phyloP scores from a whole-genome alignment of 352 stramenopile genomes.

The Phytophthora chlamydospora region DNA sequence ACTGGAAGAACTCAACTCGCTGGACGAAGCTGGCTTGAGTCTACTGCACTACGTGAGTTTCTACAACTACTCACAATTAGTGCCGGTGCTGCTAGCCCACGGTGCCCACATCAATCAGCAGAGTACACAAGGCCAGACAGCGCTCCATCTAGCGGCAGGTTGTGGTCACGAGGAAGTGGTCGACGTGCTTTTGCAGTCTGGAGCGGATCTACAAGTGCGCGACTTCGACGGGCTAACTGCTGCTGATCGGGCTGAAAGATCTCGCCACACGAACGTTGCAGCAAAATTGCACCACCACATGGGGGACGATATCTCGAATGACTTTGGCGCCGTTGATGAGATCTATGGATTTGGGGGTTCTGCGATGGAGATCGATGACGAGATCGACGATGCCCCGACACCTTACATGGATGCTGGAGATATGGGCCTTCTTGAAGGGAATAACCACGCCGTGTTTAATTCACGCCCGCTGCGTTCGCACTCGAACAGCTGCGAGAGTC shows the following conservation, averaged over 20 bases:
- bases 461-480: constrained; percentile 26
- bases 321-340: constrained; percentile 24
- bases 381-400: constrained; percentile 53
- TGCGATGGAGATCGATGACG: constrained; percentile 62
- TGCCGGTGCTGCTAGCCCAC: constrained; percentile 79
- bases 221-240: constrained; percentile 81
- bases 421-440: constrained; percentile 39
- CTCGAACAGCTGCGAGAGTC: constrained; percentile 41
- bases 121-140: constrained; percentile 81
- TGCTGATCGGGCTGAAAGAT: constrained; percentile 81
- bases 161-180: constrained; percentile 77
- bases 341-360: constrained; percentile 39
- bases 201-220: constrained; percentile 59
- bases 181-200: constrained; percentile 61
- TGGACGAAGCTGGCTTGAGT: constrained; percentile 87
- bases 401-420: constrained; percentile 47
- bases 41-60: constrained; percentile 92
- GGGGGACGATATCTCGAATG: constrained; percentile 13
- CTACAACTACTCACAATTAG: constrained; percentile 86
- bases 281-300: constrained; percentile 54
- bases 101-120: constrained; percentile 87
- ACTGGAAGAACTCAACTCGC: constrained; percentile 86
- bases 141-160: constrained; percentile 83
- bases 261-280: constrained; percentile 58
- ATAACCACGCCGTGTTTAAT: constrained; percentile 3